These are phyloP conservation scores for Neoboletus subvelutipes DNA, from an alignment of 768 basidiomycete genomes.

Conservation along the genomic window DNA sequence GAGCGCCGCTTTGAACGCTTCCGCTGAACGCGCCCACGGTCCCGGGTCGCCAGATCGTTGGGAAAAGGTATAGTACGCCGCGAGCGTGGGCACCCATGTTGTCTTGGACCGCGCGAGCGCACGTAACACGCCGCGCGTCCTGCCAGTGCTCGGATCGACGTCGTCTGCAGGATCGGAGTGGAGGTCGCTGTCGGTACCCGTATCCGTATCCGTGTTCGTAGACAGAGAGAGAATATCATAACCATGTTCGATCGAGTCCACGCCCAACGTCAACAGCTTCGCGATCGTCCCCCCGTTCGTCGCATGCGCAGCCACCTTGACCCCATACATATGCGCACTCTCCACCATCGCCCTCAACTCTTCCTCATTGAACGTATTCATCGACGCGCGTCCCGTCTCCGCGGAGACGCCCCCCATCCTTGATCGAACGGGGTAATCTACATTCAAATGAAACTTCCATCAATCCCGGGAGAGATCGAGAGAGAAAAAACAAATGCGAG, in stretches of 20 bases:
- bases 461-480: background rate
- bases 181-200: background rate
- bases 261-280: constrained; percentile 26
- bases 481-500: background rate
- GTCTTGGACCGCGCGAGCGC: constrained; percentile 31
- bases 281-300: constrained; percentile 35
- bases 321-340: constrained; percentile 50
- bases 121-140: constrained; percentile 3
- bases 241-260: constrained; percentile 64
- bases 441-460: background rate
- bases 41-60: constrained; percentile 10
- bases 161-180: background rate
- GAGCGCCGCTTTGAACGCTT: constrained; percentile 48
- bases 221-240: constrained; percentile 20
- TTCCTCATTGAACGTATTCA: constrained; percentile 43
- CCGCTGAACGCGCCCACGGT: constrained; percentile 39
- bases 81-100: constrained; percentile 60
- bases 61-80: constrained; percentile 42
- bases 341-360: constrained; percentile 51
- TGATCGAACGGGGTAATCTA: constrained; percentile 56
- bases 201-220: background rate
- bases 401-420: constrained; percentile 44
- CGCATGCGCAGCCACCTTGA: constrained; percentile 61
- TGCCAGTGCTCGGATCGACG: constrained; percentile 11
- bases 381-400: constrained; percentile 31